Percentiles rank a stretch among this genome's conserved stretches.
phyloP scores from a whole-genome alignment of 106 monocot genomes.

The Iris macrosiphon region DNA sequence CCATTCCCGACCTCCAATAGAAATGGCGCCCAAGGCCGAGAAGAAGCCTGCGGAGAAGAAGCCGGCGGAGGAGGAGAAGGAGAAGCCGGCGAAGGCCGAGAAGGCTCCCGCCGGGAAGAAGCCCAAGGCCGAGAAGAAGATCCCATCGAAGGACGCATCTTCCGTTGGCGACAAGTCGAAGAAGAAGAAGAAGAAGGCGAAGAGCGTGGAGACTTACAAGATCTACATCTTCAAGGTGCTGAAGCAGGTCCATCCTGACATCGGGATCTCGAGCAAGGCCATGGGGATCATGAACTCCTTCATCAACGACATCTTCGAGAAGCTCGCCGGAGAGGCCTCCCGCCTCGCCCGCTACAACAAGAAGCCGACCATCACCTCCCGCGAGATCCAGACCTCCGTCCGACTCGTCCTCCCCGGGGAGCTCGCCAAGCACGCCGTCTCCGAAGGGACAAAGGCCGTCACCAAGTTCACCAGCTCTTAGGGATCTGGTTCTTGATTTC shows the following conservation, averaged over 20 bases:
- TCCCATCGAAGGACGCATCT: too few species aligned
- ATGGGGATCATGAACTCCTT: slow-evolving; percentile 98
- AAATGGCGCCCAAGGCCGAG: slow-evolving; percentile 83
- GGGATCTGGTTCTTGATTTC: not conserved
- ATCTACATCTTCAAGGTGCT: slow-evolving; percentile 99
- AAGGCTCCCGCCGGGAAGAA: too few species aligned
- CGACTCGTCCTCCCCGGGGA: slow-evolving; percentile 72
- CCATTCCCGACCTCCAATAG: too few species aligned
- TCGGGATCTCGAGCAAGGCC: slow-evolving; percentile 94
- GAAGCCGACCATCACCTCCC: slow-evolving; percentile 72
- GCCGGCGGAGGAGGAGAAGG: too few species aligned
- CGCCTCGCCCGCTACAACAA: slow-evolving; percentile 72
- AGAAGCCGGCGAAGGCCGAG: too few species aligned
- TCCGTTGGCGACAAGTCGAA: slow-evolving; percentile 13
- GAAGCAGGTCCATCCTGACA: slow-evolving; percentile 97
- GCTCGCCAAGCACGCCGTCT: slow-evolving; percentile 68
- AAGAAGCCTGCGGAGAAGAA: slow-evolving; percentile 93
- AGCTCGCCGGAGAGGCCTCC: slow-evolving; percentile 78
- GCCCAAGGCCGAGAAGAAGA: too few species aligned
- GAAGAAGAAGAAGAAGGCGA: slow-evolving; percentile 48
- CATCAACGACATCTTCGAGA: slow-evolving; percentile 99
- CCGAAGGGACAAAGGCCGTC: slow-evolving; percentile 51
- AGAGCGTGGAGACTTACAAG: slow-evolving; percentile 79
- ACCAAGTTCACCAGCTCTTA: slow-evolving; percentile 47
- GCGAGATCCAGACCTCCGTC: slow-evolving; percentile 86